Conservation (phyloP, 2,329 filamentous ascomycete species). For the Fusarium anguioides region DNA sequence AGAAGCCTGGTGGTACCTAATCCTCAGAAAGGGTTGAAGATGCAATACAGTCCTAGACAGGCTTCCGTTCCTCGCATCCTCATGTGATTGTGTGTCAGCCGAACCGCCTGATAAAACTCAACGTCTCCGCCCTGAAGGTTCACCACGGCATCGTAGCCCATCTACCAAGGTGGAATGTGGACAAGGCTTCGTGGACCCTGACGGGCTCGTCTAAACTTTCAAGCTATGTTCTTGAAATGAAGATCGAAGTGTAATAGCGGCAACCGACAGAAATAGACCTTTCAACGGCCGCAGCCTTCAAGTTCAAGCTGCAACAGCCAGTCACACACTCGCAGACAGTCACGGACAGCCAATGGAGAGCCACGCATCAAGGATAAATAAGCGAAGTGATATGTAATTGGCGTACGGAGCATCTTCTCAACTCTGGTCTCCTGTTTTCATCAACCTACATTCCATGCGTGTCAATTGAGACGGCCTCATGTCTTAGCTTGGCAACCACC, state of each 20-base stretch:
- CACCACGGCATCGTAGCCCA: background rate
- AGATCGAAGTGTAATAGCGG: background rate
- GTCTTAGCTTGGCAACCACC: constrained; percentile 1
- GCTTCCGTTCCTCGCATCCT: background rate
- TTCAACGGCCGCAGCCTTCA: background rate
- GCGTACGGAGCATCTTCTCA: background rate
- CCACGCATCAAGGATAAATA: background rate
- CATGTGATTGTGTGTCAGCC: background rate
- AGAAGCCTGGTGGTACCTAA: no score
- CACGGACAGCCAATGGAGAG: background rate
- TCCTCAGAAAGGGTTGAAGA: background rate
- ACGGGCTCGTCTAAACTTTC: background rate
- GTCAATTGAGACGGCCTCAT: background rate
- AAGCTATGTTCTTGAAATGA: background rate
- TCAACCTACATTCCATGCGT: constrained; percentile 22
- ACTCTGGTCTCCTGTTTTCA: constrained; percentile 5
- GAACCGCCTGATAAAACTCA: background rate
- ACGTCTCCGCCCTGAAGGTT: background rate
- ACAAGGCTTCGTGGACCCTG: background rate
- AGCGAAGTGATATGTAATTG: background rate
- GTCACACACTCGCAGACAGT: no score
- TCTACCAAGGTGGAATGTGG: background rate
- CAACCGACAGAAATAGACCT: background rate
- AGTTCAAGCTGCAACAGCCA: background rate
- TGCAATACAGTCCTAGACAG: background rate